These are phyloP conservation scores for Trichoderma sp. DNA, from an alignment of 2,329 filamentous ascomycete species.

Conservation along the genomic window DNA sequence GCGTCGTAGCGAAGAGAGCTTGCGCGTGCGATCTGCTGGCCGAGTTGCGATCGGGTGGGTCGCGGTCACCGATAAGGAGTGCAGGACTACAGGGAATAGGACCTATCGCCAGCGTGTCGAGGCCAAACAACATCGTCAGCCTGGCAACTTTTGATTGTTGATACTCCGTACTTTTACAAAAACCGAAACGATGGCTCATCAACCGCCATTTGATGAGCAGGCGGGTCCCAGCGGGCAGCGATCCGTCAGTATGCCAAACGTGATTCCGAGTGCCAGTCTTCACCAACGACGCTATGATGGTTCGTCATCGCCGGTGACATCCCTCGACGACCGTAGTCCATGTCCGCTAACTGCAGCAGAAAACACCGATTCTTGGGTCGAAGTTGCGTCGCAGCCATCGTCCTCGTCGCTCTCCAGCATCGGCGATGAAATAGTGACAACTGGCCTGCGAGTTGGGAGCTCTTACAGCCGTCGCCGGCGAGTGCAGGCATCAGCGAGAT, in stretches of 20 bases:
- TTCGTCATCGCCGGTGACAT: constrained; percentile 27
- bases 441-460: constrained; percentile 75
- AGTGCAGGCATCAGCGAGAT: constrained; percentile 35
- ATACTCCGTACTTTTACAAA: background rate
- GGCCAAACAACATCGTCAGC: background rate
- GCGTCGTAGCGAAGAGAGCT: background rate
- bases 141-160: background rate
- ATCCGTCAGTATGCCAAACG: constrained; percentile 10
- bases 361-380: constrained; percentile 86
- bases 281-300: constrained; percentile 40
- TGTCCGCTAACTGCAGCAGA: constrained; percentile 54
- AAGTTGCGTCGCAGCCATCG: constrained; percentile 88
- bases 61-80: constrained; percentile 18
- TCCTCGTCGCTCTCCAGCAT: constrained; percentile 88
- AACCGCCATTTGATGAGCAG: background rate
- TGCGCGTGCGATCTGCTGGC: background rate
- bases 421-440: constrained; percentile 87
- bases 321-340: background rate
- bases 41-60: constrained; percentile 20
- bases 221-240: constrained; percentile 4
- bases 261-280: constrained; percentile 10
- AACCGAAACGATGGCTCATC: constrained; percentile 4
- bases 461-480: constrained; percentile 63
- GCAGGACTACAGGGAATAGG: background rate
- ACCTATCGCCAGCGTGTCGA: background rate